Evolutionary conservation across 441 rosid species (phyloP).

Genomic region (Pelargonium cotyledonis): DNA sequence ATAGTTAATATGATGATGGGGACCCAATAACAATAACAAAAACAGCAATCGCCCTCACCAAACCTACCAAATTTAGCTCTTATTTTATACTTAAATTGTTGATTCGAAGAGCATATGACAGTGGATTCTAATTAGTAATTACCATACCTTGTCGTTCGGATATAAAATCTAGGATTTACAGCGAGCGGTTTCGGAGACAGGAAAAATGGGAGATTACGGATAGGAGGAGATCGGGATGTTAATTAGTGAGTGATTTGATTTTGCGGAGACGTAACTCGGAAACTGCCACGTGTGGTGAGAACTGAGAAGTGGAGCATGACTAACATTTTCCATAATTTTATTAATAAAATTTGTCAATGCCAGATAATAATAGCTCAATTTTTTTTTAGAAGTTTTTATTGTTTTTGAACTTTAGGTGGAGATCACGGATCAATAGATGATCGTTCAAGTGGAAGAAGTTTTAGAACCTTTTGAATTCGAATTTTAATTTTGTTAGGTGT

Average conservation of each 20-base stretch:
- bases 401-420: too few species aligned
- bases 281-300: not conserved
- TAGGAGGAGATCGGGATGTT: not conserved
- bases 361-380: too few species aligned
- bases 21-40: conserved; percentile 27
- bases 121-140: not conserved
- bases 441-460: too few species aligned
- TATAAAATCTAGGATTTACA: not conserved
- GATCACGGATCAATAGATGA: too few species aligned
- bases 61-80: not conserved
- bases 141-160: not conserved
- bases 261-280: not conserved
- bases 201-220: too few species aligned
- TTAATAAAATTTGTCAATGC: not conserved
- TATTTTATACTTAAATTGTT: not conserved
- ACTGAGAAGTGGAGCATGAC: not conserved
- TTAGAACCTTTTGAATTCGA: too few species aligned
- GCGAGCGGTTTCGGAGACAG: not conserved
- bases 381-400: too few species aligned
- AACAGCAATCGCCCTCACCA: conserved; percentile 19
- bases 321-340: not conserved
- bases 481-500: too few species aligned
- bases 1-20: conserved; percentile 24
- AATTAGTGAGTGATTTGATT: not conserved
- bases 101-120: not conserved